Evolutionary conservation across 2,329 filamentous ascomycete species (phyloP), one percentile per base, ranked within the genome.

Genomic region (Beauveria sp.): DNA sequence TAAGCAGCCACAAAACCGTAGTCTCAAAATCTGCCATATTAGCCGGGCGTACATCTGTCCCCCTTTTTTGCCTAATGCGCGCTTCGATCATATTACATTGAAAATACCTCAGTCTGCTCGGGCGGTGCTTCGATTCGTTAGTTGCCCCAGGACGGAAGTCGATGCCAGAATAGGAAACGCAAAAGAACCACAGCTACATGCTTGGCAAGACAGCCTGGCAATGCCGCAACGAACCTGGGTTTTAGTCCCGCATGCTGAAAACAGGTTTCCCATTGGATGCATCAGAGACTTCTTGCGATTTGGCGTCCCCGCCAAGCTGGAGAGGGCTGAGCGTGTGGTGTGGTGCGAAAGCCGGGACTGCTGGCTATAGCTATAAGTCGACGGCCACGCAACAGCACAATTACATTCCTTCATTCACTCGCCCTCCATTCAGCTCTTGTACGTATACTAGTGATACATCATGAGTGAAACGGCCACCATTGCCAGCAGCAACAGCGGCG

Each of bases 391-490:
- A 38, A 16, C 34, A 38, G 10, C 34, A 38, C 34, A 38, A 1
- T 26, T 16, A 1, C 34, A 46, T 16, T 24, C 20, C 22, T 22
- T 14, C 3, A 9, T 14, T 24, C 1, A 38, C 34, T 38, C 5
- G 34, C 34, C 34, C 5, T 45, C 12, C 4, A 45, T 22, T 9
- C 3, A 12, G 40, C 40, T 43, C 40, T 43, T 38, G 5, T 38
- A 14, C 34, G 34, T 8, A 43, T 18, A 43, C 18, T 6, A 51
- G 22, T 28, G 6, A 26, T 12, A 6, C 10, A 56, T 28, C 24
- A 59, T 59, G 56, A 59, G 56, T n/a, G 56, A 59, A 59, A 59
- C 46, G 1, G 45, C 46, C 34, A 59, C 56, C 46, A 59, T 59
- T 40, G 16, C 22, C 34, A 59, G 56, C 48, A 50, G 46, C 56